Evolutionary conservation across 306 rosid genomes (phyloP).

Genomic region (Vicia sativa): DNA sequence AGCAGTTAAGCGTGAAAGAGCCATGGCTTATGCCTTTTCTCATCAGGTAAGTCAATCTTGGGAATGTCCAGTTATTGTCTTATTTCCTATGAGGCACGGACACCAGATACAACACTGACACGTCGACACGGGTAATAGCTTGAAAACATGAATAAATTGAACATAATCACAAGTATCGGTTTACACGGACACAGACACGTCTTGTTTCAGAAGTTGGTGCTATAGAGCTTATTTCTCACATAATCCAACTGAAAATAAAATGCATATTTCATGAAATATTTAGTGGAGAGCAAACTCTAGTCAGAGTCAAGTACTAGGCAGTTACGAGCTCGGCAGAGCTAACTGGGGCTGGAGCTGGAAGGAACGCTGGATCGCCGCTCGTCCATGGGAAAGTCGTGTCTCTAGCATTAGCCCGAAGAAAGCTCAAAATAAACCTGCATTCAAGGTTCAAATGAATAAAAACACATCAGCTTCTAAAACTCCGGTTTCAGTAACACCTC

Average conservation of each 20-base stretch:
- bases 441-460: constrained; percentile 53
- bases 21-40: constrained; percentile 98
- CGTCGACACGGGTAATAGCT: no score
- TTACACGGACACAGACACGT: no score
- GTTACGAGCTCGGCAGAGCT: constrained; percentile 69
- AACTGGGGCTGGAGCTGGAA: constrained; percentile 99
- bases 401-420: constrained; percentile 56
- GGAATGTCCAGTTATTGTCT: constrained; percentile 11
- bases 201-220: not conserved
- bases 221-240: constrained; percentile 19
- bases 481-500: constrained; percentile 45
- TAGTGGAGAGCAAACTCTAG: constrained; percentile 96
- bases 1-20: constrained; percentile 85
- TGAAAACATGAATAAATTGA: no score
- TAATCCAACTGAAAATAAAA: constrained; percentile 36
- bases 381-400: constrained; percentile 97
- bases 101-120: not conserved
- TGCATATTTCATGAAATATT: constrained; percentile 41
- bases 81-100: not conserved
- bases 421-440: constrained; percentile 53
- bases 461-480: constrained; percentile 55
- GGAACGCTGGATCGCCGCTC: constrained; percentile 97
- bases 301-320: constrained; percentile 74
- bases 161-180: no score
- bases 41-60: constrained; percentile 72